A percentile compares a stretch with the other conserved stretches of the same genome.
Evolutionary conservation across 2,329 filamentous ascomycete genomes (phyloP).

Genomic region (Ascochyta fabae): DNA sequence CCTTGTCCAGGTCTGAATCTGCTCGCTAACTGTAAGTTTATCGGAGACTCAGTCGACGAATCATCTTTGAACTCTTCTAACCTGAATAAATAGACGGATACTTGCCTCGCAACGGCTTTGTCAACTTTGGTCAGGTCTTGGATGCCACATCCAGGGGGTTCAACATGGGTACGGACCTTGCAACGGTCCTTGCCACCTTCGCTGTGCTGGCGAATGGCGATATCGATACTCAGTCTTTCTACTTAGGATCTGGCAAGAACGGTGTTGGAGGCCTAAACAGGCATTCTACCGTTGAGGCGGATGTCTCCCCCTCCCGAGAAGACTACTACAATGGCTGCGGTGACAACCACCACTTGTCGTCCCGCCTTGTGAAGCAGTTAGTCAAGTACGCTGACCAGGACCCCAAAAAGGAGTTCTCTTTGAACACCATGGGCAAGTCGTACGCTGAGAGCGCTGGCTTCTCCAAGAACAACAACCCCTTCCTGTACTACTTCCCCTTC

Average conservation of each 20-base stretch:
- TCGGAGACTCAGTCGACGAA: neutral
- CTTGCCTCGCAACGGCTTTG: conserved; percentile 54
- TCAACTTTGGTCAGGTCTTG: conserved; percentile 24
- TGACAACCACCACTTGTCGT: conserved; percentile 52
- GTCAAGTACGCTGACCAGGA: conserved; percentile 25
- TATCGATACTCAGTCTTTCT: conserved; percentile 28
- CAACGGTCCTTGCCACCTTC: conserved; percentile 42
- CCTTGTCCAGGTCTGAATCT: conserved; percentile 62
- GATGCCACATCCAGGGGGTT: conserved; percentile 27
- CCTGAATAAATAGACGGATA: conserved; percentile 46
- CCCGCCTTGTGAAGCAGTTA: conserved; percentile 24
- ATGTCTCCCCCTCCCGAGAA: conserved; percentile 40
- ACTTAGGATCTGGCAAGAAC: conserved; percentile 27
- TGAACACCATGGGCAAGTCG: conserved; percentile 37
- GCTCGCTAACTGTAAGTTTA: conserved; percentile 52
- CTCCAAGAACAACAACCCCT: conserved; percentile 51
- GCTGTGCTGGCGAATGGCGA: conserved; percentile 30
- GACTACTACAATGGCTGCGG: conserved; percentile 48
- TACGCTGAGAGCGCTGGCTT: conserved; percentile 52
- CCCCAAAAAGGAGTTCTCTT: conserved; percentile 28
- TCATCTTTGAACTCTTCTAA: neutral
- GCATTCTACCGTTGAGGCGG: conserved; percentile 53
- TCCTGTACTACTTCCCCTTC: conserved; percentile 43
- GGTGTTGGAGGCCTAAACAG: conserved; percentile 38
- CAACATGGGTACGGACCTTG: conserved; percentile 35